A percentile compares a stretch with the other conserved stretches of the same genome.
These are phyloP conservation scores for Amesomyces nigricolor DNA, from an alignment of 2,329 filamentous ascomycete genomes.

Conservation along the genomic window DNA sequence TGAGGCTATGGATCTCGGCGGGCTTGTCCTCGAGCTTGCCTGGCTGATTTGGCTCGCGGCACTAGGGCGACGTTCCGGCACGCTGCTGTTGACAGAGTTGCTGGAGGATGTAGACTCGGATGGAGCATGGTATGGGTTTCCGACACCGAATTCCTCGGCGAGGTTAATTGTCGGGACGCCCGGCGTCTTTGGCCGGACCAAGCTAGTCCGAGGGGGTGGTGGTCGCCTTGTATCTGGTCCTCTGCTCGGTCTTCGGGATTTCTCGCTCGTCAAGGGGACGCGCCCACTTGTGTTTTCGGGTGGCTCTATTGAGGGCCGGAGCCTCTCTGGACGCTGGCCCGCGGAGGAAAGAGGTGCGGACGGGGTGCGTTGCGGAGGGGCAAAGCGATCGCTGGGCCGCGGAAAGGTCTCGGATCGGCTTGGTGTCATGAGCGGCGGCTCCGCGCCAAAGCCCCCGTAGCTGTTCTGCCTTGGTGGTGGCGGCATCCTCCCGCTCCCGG, in stretches of 20 bases:
- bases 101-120: constrained; percentile 62
- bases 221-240: constrained; percentile 46
- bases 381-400: constrained; percentile 33
- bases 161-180: constrained; percentile 45
- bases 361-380: constrained; percentile 40
- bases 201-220: constrained; percentile 48
- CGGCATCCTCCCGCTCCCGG: constrained; percentile 33
- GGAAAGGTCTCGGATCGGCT: constrained; percentile 52
- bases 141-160: constrained; percentile 53
- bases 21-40: constrained; percentile 55
- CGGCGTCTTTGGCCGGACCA: constrained; percentile 38
- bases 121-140: constrained; percentile 59
- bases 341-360: constrained; percentile 38
- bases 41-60: constrained; percentile 51
- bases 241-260: constrained; percentile 38
- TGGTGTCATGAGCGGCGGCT: constrained; percentile 34
- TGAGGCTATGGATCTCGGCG: constrained; percentile 39
- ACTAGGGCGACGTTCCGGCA: constrained; percentile 40
- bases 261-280: constrained; percentile 25
- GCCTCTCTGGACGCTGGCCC: constrained; percentile 32
- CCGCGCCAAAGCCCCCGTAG: constrained; percentile 50
- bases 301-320: constrained; percentile 20
- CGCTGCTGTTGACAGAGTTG: constrained; percentile 49
- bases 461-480: constrained; percentile 45
- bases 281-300: constrained; percentile 24